Evolutionary conservation across 352 stramenopile species (phyloP).

Genomic region (Pythium pectinolyticum): DNA sequence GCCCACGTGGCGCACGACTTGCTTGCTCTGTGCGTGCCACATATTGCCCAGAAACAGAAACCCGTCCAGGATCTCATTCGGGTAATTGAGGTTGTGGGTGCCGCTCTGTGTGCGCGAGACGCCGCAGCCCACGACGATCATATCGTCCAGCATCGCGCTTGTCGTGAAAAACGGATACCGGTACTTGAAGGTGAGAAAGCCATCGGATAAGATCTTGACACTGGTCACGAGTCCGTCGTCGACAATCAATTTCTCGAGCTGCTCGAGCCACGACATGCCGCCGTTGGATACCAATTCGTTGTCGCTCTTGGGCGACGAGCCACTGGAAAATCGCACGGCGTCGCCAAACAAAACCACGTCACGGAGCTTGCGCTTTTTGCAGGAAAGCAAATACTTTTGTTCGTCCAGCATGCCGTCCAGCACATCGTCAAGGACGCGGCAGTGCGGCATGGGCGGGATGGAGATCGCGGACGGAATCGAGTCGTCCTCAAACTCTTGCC

Average conservation of each 20-base stretch:
- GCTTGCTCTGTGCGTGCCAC: slow-evolving; percentile 82
- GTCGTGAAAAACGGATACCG: slow-evolving; percentile 87
- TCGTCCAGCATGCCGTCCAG: slow-evolving; percentile 57
- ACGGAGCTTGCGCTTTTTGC: slow-evolving; percentile 75
- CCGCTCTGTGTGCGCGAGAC: slow-evolving; percentile 77
- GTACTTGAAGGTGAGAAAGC: slow-evolving; percentile 85
- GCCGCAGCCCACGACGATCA: slow-evolving; percentile 37
- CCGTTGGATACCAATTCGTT: slow-evolving; percentile 2
- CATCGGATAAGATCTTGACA: slow-evolving; percentile 70
- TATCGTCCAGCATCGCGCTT: slow-evolving; percentile 59
- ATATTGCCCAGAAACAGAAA: slow-evolving; percentile 89
- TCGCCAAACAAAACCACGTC: slow-evolving; percentile 83
- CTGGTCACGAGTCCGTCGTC: slow-evolving; percentile 74
- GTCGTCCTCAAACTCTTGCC: slow-evolving; percentile 62
- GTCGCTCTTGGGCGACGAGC: slow-evolving; percentile 21
- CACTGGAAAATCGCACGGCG: slow-evolving; percentile 41
- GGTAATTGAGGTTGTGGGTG: slow-evolving; percentile 87
- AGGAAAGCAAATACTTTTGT: slow-evolving; percentile 66
- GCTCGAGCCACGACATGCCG: slow-evolving; percentile 47
- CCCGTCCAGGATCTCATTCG: slow-evolving; percentile 85
- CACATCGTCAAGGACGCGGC: slow-evolving; percentile 49
- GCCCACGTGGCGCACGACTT: slow-evolving; percentile 73
- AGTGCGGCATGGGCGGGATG: slow-evolving; percentile 55
- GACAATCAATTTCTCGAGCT: slow-evolving; percentile 69
- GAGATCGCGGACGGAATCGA: slow-evolving; percentile 77